Conservation (phyloP, 2,329 filamentous ascomycete genomes). For the Colletotrichum trifolii region DNA sequence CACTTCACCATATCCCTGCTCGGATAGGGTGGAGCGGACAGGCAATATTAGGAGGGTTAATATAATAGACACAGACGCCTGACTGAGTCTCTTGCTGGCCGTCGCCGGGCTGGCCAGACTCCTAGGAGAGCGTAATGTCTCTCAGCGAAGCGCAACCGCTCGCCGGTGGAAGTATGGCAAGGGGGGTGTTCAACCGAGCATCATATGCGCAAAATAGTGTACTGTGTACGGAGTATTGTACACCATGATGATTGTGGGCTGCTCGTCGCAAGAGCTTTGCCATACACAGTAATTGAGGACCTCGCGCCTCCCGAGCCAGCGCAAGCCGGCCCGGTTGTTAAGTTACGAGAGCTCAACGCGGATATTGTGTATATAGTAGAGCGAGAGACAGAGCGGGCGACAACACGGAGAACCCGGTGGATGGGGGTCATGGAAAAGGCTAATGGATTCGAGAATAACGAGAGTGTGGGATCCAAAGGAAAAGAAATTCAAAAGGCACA, state of each 20-base stretch:
- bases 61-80: constrained; percentile 38
- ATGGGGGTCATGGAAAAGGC: constrained; percentile 11
- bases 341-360: too few species aligned
- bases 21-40: constrained; percentile 33
- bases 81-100: constrained; percentile 35
- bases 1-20: constrained; percentile 35
- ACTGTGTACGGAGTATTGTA: too few species aligned
- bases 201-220: neutral
- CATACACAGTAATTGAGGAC: neutral
- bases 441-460: too few species aligned
- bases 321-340: constrained; percentile 3
- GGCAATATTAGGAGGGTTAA: constrained; percentile 36
- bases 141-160: neutral
- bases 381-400: neutral
- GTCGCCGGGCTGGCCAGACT: constrained; percentile 25
- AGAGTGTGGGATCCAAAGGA: too few species aligned
- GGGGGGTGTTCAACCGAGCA: constrained; percentile 32
- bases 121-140: constrained; percentile 22
- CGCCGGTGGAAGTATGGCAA: neutral
- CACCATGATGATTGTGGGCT: too few species aligned
- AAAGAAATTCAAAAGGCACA: constrained; percentile 5
- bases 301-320: constrained; percentile 20
- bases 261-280: too few species aligned
- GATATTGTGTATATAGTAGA: neutral
- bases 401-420: constrained; percentile 7